Evolutionary conservation across 1,139 yeast species (phyloP).

Genomic region (Pichia sp.): DNA sequence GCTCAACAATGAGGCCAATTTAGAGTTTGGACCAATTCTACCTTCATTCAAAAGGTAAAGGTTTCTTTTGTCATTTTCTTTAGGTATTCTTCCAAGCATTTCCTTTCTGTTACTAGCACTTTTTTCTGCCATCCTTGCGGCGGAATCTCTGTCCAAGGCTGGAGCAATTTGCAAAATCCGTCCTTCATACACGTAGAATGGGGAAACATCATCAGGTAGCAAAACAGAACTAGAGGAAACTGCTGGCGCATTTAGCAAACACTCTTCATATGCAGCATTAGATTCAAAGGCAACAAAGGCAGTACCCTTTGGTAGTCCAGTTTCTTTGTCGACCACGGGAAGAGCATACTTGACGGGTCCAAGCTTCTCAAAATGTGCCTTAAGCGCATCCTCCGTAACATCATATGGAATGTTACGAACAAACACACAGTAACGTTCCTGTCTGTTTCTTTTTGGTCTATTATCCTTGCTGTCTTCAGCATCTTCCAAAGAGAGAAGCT

Average conservation of each 20-base stretch:
- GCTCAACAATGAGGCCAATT: slow-evolving; percentile 65
- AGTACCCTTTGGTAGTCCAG: slow-evolving; percentile 88
- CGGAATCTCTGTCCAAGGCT: slow-evolving; percentile 86
- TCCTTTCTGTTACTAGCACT: slow-evolving; percentile 72
- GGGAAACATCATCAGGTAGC: slow-evolving; percentile 86
- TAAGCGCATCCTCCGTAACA: slow-evolving; percentile 74
- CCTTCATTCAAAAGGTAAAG: slow-evolving; percentile 90
- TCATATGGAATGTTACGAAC: slow-evolving; percentile 94
- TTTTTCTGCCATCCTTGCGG: slow-evolving; percentile 66
- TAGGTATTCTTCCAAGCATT: slow-evolving; percentile 73
- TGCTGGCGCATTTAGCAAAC: slow-evolving; percentile 75
- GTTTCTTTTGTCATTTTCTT: slow-evolving; percentile 78
- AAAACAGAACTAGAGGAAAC: slow-evolving; percentile 73
- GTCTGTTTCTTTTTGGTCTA: slow-evolving; percentile 49
- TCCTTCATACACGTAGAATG: slow-evolving; percentile 88
- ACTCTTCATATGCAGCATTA: slow-evolving; percentile 58
- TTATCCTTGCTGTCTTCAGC: slow-evolving; percentile 27
- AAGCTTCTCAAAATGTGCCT: slow-evolving; percentile 73
- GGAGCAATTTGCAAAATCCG: slow-evolving; percentile 79
- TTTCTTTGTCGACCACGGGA: slow-evolving; percentile 82
- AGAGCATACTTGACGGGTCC: slow-evolving; percentile 91
- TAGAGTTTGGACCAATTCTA: slow-evolving; percentile 75
- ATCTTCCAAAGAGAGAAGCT: slow-evolving; percentile 20
- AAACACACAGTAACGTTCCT: slow-evolving; percentile 69
- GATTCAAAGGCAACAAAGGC: slow-evolving; percentile 85